These are phyloP conservation scores for Pseudoneurospora amorphoporcata DNA, from an alignment of 495 filamentous ascomycete species.

Conservation along the genomic window DNA sequence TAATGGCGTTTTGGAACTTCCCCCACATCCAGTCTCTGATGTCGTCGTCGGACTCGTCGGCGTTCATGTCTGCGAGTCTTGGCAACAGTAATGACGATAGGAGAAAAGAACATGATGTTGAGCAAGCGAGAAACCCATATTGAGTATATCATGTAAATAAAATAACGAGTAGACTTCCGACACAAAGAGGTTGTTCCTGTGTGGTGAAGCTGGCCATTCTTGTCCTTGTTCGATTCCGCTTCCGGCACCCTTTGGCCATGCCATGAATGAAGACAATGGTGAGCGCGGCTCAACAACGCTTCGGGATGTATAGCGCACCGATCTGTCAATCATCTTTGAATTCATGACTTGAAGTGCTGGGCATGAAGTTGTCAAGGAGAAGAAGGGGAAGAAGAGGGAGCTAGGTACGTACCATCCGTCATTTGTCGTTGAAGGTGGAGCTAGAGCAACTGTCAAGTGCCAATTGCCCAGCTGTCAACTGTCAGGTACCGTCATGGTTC, in stretches of 20 bases:
- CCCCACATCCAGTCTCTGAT: neutral
- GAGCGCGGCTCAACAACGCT: neutral
- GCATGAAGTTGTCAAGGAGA: neutral
- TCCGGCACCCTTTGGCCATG: neutral
- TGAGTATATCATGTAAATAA: neutral
- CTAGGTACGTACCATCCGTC: neutral
- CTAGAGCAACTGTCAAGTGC: neutral
- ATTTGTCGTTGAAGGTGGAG: neutral
- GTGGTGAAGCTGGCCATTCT: neutral
- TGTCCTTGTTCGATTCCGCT: neutral
- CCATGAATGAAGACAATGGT: neutral
- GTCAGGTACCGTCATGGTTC: neutral
- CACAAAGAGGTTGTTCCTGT: neutral
- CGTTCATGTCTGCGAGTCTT: neutral
- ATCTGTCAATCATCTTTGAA: neutral
- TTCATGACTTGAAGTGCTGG: neutral
- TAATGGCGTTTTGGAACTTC: accelerated
- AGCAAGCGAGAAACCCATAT: neutral
- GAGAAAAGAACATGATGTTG: neutral
- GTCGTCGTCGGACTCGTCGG: neutral
- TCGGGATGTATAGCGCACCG: neutral
- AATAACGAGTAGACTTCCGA: neutral
- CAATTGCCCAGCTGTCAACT: neutral
- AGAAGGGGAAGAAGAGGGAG: neutral
- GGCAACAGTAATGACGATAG: neutral